Base-by-base conservation (phyloP, 1,284 basidiomycete genomes). In the Gymnopus androsaceus region DNA sequence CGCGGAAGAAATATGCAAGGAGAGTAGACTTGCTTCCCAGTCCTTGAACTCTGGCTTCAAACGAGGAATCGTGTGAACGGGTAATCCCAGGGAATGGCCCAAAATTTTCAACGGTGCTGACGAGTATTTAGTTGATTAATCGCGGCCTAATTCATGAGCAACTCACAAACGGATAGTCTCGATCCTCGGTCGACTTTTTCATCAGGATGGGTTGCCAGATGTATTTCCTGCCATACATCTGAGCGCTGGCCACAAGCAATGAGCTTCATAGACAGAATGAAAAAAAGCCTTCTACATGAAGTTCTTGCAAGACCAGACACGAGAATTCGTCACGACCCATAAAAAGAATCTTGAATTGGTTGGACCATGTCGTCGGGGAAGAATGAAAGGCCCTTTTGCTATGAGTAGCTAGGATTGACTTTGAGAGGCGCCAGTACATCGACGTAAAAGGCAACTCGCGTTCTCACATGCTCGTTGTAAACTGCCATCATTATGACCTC, bases 261-360 rank as follows among this genome's bases (percentile, higher is more conserved):
- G 56, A 53, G 36, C 41, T 51, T 57, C 30, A 63, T 8, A 57
- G 36, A 51, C 42, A 48, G 21, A 17, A 11, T 41, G 30, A 33
- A 21, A 9, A 27, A 28, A 38, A 37, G 83, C 84, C 84, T 67
- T 66, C 60, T 31, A 69, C 63, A 58, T 83, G 71, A 2, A 90
- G 66, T 55, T 81, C 72, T 36, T 78, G 64, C 25, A 90, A 71
- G 1, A 88, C 82, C 12, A 72, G 64, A 63, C 84, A 86, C 1
- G 87, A 90, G 67, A 90, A 90, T 59, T 85, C 80, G 66, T 89
- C 87, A n/a, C 85, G 81, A 49, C 87, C 88, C 61, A 88, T 75
- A 67, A 88, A 89, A 5, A 90, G 74, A 47, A 90, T 75, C 23
- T 77, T 77, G 67, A 81, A 84, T 9, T 64, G 64, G 19, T 58